Percentiles rank a stretch among this genome's conserved stretches.
Conservation (phyloP, 202 grass and related monocot genomes). For the Schoenoplectus tabernaemontani region DNA sequence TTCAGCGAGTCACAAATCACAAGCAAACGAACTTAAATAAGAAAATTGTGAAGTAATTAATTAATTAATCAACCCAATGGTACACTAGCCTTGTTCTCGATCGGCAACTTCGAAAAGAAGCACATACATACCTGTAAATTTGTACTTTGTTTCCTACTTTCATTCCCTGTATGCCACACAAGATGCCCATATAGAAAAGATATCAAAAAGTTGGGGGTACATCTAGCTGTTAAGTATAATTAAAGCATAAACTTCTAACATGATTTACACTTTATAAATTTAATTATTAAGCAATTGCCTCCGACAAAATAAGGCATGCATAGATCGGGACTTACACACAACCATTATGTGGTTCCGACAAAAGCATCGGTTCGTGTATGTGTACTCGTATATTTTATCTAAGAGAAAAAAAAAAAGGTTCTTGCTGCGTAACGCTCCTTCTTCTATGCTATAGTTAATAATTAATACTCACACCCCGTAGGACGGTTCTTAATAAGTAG, state of each 20-base stretch:
- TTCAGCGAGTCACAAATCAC: no score
- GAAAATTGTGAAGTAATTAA: no score
- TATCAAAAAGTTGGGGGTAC: not conserved
- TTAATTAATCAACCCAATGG: no score
- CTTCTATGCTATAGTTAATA: not conserved
- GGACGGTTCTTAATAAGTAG: not conserved
- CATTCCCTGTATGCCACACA: not conserved
- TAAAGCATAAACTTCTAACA: slow-evolving; percentile 1
- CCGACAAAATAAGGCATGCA: slow-evolving; percentile 7
- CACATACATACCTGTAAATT: not conserved
- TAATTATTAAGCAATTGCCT: slow-evolving; percentile 4
- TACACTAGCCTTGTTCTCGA: not conserved
- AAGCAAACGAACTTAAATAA: no score
- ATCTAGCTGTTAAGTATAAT: slow-evolving; percentile 15
- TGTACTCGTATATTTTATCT: not conserved
- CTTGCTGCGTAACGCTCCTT: not conserved
- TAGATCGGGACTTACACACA: not conserved
- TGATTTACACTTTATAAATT: not conserved
- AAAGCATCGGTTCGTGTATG: slow-evolving; percentile 16
- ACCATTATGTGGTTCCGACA: slow-evolving; percentile 5
- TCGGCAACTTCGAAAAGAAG: not conserved
- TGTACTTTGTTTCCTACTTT: not conserved
- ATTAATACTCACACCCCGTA: not conserved
- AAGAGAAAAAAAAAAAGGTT: not conserved
- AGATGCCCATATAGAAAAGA: not conserved